phyloP scores from a whole-genome alignment of 257 asterid species.

The Nicotiana sylvestris region DNA sequence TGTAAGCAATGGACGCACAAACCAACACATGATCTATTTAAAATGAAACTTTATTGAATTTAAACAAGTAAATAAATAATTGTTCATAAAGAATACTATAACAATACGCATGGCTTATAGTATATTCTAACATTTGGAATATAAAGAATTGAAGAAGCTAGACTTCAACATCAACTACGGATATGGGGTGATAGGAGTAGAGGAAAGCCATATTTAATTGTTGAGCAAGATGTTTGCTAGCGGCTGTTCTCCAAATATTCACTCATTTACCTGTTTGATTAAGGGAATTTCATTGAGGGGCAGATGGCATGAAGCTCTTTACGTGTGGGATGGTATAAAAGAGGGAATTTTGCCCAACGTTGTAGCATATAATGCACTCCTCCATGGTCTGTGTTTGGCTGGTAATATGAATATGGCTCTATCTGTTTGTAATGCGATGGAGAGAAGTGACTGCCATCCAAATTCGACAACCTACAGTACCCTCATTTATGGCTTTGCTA shows the following conservation, averaged over 20 bases:
- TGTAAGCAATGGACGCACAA: no score
- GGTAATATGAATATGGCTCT: slow-evolving; percentile 51
- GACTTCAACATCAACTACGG: no score
- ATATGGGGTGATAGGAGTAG: no score
- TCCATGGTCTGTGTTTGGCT: slow-evolving; percentile 57
- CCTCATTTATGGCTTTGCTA: slow-evolving; percentile 69
- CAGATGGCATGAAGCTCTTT: slow-evolving; percentile 51
- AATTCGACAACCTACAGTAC: slow-evolving; percentile 53
- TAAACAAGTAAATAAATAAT: no score
- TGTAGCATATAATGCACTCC: slow-evolving; percentile 66
- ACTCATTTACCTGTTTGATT: slow-evolving; percentile 72
- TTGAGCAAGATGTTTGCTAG: slow-evolving; percentile 63
- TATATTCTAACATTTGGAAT: no score
- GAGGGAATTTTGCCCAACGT: slow-evolving; percentile 61
- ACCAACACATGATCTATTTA: no score
- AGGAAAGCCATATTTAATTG: background rate
- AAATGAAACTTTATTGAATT: no score
- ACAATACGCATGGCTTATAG: no score
- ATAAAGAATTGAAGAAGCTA: no score
- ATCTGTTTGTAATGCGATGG: slow-evolving; percentile 51
- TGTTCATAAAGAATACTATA: no score
- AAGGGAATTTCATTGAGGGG: slow-evolving; percentile 56
- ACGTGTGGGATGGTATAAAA: slow-evolving; percentile 49
- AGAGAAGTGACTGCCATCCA: slow-evolving; percentile 44
- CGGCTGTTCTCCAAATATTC: slow-evolving; percentile 65